Evolutionary conservation across 1,284 basidiomycete genomes (phyloP), one percentile per base, ranked within the genome.

Genomic region (Apiotrichum montevideense): DNA sequence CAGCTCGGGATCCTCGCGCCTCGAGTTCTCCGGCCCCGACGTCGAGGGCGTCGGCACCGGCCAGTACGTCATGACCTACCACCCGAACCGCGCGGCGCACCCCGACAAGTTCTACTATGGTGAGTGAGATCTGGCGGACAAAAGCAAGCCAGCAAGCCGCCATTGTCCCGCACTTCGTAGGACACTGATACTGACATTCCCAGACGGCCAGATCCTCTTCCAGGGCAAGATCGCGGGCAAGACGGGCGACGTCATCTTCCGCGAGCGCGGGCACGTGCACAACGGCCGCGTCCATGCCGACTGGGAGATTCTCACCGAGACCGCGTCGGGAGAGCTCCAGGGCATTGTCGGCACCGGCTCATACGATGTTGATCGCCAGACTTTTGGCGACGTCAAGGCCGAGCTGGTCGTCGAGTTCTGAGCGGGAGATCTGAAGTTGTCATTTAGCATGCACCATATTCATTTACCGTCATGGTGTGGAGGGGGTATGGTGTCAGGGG

Each of bases 171-270:
- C 21, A 21, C 21, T 21, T 21, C 21, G 21, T 21, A 21, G 21
- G 21, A 21, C 21, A 21, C 21, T 21, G 21, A 21, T 21, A 21
- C 21, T 21, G 21, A 21, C 21, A 21, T 21, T 21, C 13, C 37
- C 37, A 39, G 45, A 46, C 45, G 45, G 45, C 45, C 45, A 46
- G 45, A 14, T 46, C 45, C 32, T 46, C 45, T 46, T 46, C 45
- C 32, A 33, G 32, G 45, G 45, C 45, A 34, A 8, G 6, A 46
- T 46, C 33, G 33, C 29, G 3, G 45, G 45, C 45, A 46, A 46
- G 45, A 35, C 14, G 32, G 45, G 45, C 45, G 45, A 46, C 32
- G 32, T 46, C 3, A 21, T 46, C 32, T 10, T 46, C 45, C 45
- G 45, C 45, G 45, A 46, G 45, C 45, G 45, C 45, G 45, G 45